Percentiles rank a stretch among this genome's conserved stretches.
These are phyloP conservation scores for Nepenthes gracilis DNA, from an alignment of 148 eudicot species.

Conservation along the genomic window DNA sequence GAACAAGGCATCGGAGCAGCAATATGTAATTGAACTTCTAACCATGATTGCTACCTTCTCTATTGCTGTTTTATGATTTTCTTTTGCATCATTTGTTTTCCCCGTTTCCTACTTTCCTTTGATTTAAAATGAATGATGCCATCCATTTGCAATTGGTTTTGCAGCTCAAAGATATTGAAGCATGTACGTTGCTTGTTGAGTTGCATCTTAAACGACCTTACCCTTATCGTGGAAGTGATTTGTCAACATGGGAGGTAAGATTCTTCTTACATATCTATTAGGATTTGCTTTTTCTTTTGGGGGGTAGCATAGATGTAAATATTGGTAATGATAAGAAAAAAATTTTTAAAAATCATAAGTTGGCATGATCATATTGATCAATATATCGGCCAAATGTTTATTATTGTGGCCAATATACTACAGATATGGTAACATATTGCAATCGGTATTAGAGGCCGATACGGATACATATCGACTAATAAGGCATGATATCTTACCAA, in stretches of 20 bases:
- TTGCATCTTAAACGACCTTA: slow-evolving; percentile 85
- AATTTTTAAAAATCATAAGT: too few species aligned
- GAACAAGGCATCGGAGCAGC: slow-evolving; percentile 78
- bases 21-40: slow-evolving; percentile 54
- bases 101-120: not conserved
- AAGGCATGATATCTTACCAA: too few species aligned
- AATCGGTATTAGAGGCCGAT: too few species aligned
- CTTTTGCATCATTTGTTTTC: too few species aligned
- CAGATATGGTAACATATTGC: too few species aligned
- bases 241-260: slow-evolving; percentile 90
- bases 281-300: slow-evolving; percentile 1
- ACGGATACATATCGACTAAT: too few species aligned
- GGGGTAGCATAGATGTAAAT: not conserved
- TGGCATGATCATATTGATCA: not conserved
- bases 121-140: not conserved
- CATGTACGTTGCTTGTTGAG: slow-evolving; percentile 84
- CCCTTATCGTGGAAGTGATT: slow-evolving; percentile 67
- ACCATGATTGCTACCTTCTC: not conserved
- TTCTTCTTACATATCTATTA: not conserved
- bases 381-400: too few species aligned
- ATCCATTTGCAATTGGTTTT: slow-evolving; percentile 3
- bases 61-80: too few species aligned
- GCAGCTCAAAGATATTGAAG: slow-evolving; percentile 72
- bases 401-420: too few species aligned
- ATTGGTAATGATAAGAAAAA: not conserved